phyloP scores from a whole-genome alignment of 2,329 filamentous ascomycete genomes.

The Cladobotryum protrusum region DNA sequence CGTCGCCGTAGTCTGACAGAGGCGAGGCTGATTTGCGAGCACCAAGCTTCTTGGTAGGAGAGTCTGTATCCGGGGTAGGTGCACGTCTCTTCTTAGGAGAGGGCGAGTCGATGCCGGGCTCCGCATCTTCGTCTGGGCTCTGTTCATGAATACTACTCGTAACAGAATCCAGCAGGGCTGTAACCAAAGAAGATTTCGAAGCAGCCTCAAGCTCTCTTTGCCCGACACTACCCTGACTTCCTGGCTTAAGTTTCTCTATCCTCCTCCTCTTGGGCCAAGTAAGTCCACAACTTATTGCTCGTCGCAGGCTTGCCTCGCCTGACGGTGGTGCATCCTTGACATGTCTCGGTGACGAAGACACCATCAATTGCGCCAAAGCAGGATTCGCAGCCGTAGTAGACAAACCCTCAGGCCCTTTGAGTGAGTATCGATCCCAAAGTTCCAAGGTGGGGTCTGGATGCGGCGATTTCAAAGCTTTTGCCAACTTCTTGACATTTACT shows the following conservation, averaged over 20 bases:
- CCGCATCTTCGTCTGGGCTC: constrained; percentile 25
- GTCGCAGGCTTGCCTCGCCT: constrained; percentile 44
- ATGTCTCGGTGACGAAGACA: constrained; percentile 64
- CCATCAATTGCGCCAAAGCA: constrained; percentile 57
- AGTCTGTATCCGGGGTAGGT: constrained; percentile 16
- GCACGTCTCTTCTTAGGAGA: constrained; percentile 37
- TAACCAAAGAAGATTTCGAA: constrained; percentile 53
- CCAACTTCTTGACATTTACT: constrained; percentile 53
- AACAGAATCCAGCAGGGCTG: constrained; percentile 61
- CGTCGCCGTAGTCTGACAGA: constrained; percentile 48
- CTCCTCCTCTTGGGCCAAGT: constrained; percentile 68
- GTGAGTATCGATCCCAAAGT: constrained; percentile 69
- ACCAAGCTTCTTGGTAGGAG: constrained; percentile 14
- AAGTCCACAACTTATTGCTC: constrained; percentile 62
- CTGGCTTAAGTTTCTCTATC: constrained; percentile 42
- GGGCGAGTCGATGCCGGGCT: constrained; percentile 33
- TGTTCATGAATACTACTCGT: constrained; percentile 44
- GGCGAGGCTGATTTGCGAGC: constrained; percentile 5
- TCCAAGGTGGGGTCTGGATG: constrained; percentile 68
- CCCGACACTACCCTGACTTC: constrained; percentile 26
- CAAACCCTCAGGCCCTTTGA: constrained; percentile 36
- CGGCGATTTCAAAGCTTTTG: constrained; percentile 56
- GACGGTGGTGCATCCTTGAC: constrained; percentile 37
- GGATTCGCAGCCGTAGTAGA: constrained; percentile 44
- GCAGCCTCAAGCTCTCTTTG: constrained; percentile 39